These are phyloP conservation scores for Diplodia seriata DNA, from an alignment of 2,329 filamentous ascomycete species.

Conservation along the genomic window DNA sequence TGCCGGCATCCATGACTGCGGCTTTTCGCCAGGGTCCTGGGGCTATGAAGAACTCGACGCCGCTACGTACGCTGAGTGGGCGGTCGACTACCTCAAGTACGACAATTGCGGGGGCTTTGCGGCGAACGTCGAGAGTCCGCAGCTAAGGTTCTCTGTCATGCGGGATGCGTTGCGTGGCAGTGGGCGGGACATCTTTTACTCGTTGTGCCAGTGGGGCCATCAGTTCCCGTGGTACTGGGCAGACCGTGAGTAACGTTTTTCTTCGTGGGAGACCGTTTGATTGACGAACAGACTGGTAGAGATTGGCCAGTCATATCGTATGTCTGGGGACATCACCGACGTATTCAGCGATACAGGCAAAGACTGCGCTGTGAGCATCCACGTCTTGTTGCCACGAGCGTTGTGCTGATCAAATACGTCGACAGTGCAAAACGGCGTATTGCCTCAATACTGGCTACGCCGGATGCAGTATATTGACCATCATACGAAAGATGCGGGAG, in stretches of 20 bases:
- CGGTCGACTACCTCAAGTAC: constrained; percentile 51
- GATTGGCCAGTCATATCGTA: constrained; percentile 38
- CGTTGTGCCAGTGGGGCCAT: constrained; percentile 28
- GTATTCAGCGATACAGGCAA: constrained; percentile 1
- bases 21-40: constrained; percentile 52
- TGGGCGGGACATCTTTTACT: constrained; percentile 21
- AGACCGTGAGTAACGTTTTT: background rate
- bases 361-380: constrained; percentile 27
- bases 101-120: constrained; percentile 51
- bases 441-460: constrained; percentile 41
- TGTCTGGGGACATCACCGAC: constrained; percentile 40
- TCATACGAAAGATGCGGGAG: constrained; percentile 47
- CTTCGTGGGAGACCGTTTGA: fast-evolving
- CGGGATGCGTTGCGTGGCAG: constrained; percentile 9
- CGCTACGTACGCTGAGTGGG: constrained; percentile 49
- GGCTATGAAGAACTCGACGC: constrained; percentile 54
- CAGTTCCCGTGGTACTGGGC: constrained; percentile 28
- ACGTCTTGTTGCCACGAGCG: background rate
- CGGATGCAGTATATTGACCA: constrained; percentile 40
- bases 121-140: constrained; percentile 23
- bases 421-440: constrained; percentile 44
- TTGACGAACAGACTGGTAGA: background rate
- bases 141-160: constrained; percentile 18
- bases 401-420: constrained; percentile 34
- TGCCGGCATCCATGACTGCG: constrained; percentile 54